These are phyloP conservation scores for Symbiotaphrina buchneri DNA, from an alignment of 495 filamentous ascomycete genomes.

Conservation along the genomic window DNA sequence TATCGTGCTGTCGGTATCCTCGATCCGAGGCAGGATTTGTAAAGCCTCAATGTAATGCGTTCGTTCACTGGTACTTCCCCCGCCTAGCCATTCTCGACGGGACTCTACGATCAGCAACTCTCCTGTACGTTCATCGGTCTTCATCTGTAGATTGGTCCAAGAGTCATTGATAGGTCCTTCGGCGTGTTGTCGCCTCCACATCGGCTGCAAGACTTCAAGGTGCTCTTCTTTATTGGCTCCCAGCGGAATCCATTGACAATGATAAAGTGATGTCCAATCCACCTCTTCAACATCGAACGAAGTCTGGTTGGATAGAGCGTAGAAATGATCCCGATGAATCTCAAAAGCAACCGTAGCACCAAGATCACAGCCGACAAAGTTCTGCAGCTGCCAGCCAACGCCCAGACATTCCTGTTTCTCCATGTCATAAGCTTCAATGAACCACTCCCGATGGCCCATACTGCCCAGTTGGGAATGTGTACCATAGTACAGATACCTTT, in stretches of 20 bases:
- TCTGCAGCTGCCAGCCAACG: conserved; percentile 20
- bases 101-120: conserved; percentile 42
- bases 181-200: conserved; percentile 44
- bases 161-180: conserved; percentile 63
- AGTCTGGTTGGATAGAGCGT: conserved; percentile 45
- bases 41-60: conserved; percentile 46
- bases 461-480: conserved; percentile 27
- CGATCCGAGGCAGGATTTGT: conserved; percentile 17
- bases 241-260: conserved; percentile 37
- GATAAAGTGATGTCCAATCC: conserved; percentile 51
- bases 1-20: conserved; percentile 8
- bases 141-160: conserved; percentile 45
- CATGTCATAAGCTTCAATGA: conserved; percentile 30
- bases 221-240: conserved; percentile 12
- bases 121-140: conserved; percentile 36
- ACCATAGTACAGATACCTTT: conserved; percentile 42
- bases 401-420: conserved; percentile 11
- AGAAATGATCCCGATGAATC: conserved; percentile 43
- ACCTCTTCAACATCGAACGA: conserved; percentile 38
- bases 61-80: conserved; percentile 33
- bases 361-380: conserved; percentile 38
- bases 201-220: conserved; percentile 15
- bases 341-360: conserved; percentile 50
- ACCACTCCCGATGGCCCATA: conserved; percentile 36
- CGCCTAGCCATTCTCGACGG: conserved; percentile 43